Percentiles rank a stretch among this genome's conserved stretches.
Conservation (phyloP, 2,329 filamentous ascomycete species). For the Hymenoscyphus repandus region DNA sequence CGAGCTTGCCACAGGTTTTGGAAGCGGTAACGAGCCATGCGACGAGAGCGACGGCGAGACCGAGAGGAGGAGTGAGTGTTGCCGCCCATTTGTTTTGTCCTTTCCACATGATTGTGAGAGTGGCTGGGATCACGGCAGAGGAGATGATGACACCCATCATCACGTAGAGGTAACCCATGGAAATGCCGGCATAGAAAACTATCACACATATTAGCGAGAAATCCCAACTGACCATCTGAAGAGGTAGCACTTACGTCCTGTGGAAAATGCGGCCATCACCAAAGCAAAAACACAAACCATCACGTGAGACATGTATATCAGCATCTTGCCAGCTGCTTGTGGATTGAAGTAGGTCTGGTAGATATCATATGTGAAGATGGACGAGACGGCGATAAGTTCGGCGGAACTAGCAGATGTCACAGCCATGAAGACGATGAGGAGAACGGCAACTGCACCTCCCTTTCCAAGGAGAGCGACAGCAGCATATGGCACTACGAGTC, state of each 20-base stretch:
- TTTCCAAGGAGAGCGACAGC: conserved; percentile 78
- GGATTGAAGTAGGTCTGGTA: conserved; percentile 87
- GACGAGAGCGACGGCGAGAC: conserved; percentile 62
- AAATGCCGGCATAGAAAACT: conserved; percentile 55
- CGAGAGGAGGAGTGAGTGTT: conserved; percentile 62
- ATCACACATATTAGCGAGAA: background rate
- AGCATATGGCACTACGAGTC: conserved; percentile 78
- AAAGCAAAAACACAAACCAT: conserved; percentile 70
- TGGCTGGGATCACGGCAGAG: conserved; percentile 75
- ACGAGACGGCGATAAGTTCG: conserved; percentile 81
- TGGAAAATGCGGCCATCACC: conserved; percentile 72
- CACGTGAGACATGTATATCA: conserved; percentile 76
- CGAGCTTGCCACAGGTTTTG: conserved; percentile 62
- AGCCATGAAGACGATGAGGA: conserved; percentile 84
- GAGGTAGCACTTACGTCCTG: conserved; percentile 43
- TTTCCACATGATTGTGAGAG: conserved; percentile 74
- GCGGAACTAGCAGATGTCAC: conserved; percentile 80
- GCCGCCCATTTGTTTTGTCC: conserved; percentile 74
- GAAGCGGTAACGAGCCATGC: conserved; percentile 76
- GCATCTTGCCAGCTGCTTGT: conserved; percentile 62
- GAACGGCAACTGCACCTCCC: conserved; percentile 71
- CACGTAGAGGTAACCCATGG: conserved; percentile 84
- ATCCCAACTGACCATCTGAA: background rate
- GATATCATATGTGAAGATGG: conserved; percentile 83
- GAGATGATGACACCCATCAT: conserved; percentile 92